Percentiles rank a stretch among this genome's conserved stretches.
These are phyloP conservation scores for Dictyostelium capitatum DNA, from an alignment of 78 protist genomes.

Conservation along the genomic window DNA sequence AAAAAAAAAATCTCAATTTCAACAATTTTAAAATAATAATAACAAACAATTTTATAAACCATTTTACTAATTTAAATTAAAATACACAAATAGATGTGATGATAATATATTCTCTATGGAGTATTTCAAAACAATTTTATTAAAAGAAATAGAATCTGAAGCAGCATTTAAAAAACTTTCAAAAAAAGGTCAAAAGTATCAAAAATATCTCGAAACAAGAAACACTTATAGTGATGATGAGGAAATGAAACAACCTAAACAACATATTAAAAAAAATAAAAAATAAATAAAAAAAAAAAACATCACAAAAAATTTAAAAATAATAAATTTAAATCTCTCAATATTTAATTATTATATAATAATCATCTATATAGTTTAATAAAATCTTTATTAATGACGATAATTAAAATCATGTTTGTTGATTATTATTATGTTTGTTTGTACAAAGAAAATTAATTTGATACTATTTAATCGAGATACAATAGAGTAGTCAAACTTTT, in stretches of 20 bases:
- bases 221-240: constrained; percentile 11
- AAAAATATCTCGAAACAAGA: background rate
- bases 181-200: constrained; percentile 41
- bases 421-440: no score
- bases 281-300: background rate
- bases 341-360: no score
- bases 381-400: no score
- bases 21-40: background rate
- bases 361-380: no score
- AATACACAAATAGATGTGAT: constrained; percentile 50
- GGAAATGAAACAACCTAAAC: background rate
- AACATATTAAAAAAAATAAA: constrained; percentile 25
- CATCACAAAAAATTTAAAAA: background rate
- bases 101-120: constrained; percentile 61
- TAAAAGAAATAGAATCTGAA: constrained; percentile 13
- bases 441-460: no score
- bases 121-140: constrained; percentile 27
- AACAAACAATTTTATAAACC: background rate
- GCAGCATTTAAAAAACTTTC: background rate
- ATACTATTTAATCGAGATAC: no score
- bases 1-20: background rate
- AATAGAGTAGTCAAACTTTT: no score
- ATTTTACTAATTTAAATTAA: no score
- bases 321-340: background rate
- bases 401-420: no score